Percentiles rank a stretch among this genome's conserved stretches.
Evolutionary conservation across 257 asterid genomes (phyloP).

Genomic region (Mentha longifolia): DNA sequence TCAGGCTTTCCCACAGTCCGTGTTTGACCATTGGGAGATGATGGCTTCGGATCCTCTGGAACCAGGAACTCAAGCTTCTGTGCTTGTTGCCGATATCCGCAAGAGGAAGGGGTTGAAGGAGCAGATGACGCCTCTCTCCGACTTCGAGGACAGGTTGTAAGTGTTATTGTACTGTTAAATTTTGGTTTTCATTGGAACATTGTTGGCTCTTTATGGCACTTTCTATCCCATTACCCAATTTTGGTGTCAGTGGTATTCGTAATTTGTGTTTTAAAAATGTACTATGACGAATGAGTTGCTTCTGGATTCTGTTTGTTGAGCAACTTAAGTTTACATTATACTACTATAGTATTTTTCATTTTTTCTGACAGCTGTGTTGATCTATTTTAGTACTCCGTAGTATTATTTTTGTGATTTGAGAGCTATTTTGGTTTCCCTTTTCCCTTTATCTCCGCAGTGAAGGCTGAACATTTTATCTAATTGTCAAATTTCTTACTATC

Average conservation of each 20-base stretch:
- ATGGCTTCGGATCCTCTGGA: slow-evolving; percentile 53
- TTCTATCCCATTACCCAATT: background rate
- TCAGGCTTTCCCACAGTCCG: slow-evolving; percentile 54
- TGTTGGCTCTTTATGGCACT: background rate
- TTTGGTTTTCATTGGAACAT: background rate
- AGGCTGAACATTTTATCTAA: no score
- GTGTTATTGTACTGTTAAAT: background rate
- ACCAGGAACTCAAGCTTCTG: slow-evolving; percentile 45
- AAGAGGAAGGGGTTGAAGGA: slow-evolving; percentile 58
- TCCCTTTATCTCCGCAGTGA: no score
- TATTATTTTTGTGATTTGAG: no score
- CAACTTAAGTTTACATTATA: no score
- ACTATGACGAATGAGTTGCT: no score
- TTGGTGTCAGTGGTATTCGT: background rate
- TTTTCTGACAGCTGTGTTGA: no score
- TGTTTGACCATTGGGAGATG: slow-evolving; percentile 58
- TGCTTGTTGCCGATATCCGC: slow-evolving; percentile 43
- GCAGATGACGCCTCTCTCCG: slow-evolving; percentile 55
- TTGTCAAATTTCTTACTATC: no score
- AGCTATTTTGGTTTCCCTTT: no score
- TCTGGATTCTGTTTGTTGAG: no score
- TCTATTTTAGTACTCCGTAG: no score
- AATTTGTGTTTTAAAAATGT: background rate
- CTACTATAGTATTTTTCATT: no score
- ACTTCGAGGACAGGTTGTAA: slow-evolving; percentile 51